These are phyloP conservation scores for Ampelocalamus luodianensis DNA, from an alignment of 176 grass and related monocot genomes.

Conservation along the genomic window DNA sequence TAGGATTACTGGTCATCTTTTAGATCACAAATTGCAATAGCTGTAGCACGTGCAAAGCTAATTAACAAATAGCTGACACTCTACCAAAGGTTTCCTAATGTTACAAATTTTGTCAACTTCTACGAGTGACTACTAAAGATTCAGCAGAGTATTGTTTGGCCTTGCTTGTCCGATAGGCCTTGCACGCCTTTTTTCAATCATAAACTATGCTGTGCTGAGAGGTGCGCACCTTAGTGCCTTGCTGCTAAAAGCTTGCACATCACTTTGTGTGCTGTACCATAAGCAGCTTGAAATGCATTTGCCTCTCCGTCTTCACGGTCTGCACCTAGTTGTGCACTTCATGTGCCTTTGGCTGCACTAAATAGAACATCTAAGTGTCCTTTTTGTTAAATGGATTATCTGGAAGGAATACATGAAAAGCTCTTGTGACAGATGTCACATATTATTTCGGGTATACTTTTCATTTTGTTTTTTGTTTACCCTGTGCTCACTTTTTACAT, in stretches of 20 bases:
- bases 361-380: not conserved
- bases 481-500: constrained; percentile 10
- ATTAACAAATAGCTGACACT: not conserved
- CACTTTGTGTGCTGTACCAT: not conserved
- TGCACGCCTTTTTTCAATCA: not conserved
- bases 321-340: not conserved
- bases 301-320: not conserved
- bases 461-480: not conserved
- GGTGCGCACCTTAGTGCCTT: not conserved
- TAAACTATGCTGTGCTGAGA: not conserved
- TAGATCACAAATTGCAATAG: not conserved
- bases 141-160: not conserved
- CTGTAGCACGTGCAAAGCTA: not conserved
- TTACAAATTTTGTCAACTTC: not conserved
- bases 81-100: not conserved
- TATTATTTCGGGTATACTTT: constrained; percentile 1
- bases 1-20: not conserved
- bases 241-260: not conserved
- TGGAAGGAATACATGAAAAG: constrained; percentile 8
- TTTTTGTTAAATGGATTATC: constrained; percentile 3
- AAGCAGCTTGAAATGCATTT: not conserved
- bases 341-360: not conserved
- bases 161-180: not conserved
- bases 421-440: not conserved
- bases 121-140: not conserved